Evolutionary conservation across 768 basidiomycete species (phyloP), one percentile per base, ranked within the genome.

Genomic region (Exidia glandulosa): DNA sequence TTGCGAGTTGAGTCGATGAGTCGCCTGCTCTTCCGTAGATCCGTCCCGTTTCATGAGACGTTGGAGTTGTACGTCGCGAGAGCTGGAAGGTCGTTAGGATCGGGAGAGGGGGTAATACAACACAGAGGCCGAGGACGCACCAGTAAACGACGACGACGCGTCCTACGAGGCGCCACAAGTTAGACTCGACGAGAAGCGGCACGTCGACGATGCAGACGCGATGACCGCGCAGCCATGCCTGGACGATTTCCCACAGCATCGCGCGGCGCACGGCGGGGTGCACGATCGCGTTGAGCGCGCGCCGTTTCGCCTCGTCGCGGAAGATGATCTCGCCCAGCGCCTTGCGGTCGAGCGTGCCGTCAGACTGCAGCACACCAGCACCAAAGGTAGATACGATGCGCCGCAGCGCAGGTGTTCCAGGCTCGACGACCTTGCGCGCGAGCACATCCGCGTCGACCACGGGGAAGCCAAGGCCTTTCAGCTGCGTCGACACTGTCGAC

Each of bases 361-460:
- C 82, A 3, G 79, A 65, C 1, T 76, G 74, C 9, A 96, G 76
- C 1, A 97, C 76, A 12, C 78, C 79, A 1, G 69, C 66, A 0
- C 96, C 94, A 69, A 97, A 98, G 32, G 77, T 75, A 5, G 75
- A 64, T 36, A 83, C 78, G 59, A 98, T 89, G 29, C 81, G 75
- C 31, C 73, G 72, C 66, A 91, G 86, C 0, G 79, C 88, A 10
- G 78, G 79, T 13, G 90, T 89, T 50, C 91, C 90, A 2, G 94
- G 94, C 61, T 83, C 79, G 60, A 97, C 88, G 60, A 89, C 93
- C 65, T 85, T 74, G 37, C 94, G 86, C 2, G 94, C 91, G 56
- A 98, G 79, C 16, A 90, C 63, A 76, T 98, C 95, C 2, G 95
- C 94, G 69, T 99, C 96, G 65, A 98, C 81, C 65, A 98, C 75